Percentiles rank a stretch among this genome's conserved stretches.
phyloP scores from a whole-genome alignment of 108 stramenopile species.

The Phaeodactylum tricornutum region DNA sequence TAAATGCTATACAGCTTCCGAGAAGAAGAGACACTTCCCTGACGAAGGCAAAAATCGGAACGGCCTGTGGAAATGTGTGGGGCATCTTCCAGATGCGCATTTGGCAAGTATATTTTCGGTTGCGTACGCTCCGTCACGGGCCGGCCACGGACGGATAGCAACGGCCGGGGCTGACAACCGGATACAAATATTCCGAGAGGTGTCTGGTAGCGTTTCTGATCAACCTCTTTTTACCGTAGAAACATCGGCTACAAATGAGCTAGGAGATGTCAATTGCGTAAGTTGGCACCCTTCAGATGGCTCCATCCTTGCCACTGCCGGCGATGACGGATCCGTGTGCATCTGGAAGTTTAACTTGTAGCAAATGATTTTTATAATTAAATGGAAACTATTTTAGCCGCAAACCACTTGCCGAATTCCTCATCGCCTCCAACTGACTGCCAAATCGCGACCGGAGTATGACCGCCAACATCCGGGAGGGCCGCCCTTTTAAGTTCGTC shows the following conservation, averaged over 20 bases:
- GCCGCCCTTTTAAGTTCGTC: slow-evolving; percentile 14
- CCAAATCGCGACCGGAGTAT: slow-evolving; percentile 71
- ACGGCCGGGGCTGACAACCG: slow-evolving; percentile 80
- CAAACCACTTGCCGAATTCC: slow-evolving; percentile 55
- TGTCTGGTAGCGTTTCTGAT: slow-evolving; percentile 33
- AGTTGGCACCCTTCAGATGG: slow-evolving; percentile 87
- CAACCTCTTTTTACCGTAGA: slow-evolving; percentile 58
- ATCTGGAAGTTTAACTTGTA: slow-evolving; percentile 83
- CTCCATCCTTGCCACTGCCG: slow-evolving; percentile 60
- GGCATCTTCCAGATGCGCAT: slow-evolving; percentile 57
- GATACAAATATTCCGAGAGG: slow-evolving; percentile 74
- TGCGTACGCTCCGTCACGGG: slow-evolving; percentile 69
- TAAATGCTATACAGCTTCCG: slow-evolving; percentile 51
- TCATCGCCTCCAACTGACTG: slow-evolving; percentile 45
- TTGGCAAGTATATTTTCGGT: slow-evolving; percentile 50
- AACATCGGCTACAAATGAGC: slow-evolving; percentile 22
- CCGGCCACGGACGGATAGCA: slow-evolving; percentile 68
- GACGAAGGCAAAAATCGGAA: slow-evolving; percentile 16
- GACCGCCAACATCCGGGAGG: slow-evolving; percentile 47
- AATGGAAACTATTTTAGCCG: slow-evolving; percentile 16
- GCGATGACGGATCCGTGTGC: slow-evolving; percentile 86
- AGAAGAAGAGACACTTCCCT: slow-evolving; percentile 23
- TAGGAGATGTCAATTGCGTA: slow-evolving; percentile 94
- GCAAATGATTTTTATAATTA: slow-evolving; percentile 18
- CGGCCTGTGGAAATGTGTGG: slow-evolving; percentile 70